These are phyloP conservation scores for Karstenula rhodostoma DNA, from an alignment of 2,329 filamentous ascomycete species.

Conservation along the genomic window DNA sequence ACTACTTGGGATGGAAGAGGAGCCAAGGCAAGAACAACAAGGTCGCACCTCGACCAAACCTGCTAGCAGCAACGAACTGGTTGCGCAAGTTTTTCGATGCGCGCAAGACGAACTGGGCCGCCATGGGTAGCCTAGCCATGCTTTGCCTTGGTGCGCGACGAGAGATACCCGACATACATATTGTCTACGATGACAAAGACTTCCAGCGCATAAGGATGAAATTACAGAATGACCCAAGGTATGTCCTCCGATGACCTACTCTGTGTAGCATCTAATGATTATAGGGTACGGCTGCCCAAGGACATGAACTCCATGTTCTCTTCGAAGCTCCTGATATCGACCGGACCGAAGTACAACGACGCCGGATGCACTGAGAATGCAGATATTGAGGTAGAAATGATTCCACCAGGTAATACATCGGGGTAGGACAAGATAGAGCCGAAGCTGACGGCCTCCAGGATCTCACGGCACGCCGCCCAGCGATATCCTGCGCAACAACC, in stretches of 20 bases:
- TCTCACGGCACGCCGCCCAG: constrained; percentile 37
- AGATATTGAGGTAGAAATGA: constrained; percentile 41
- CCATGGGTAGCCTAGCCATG: constrained; percentile 42
- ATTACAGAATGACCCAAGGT: constrained; percentile 39
- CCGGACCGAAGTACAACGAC: constrained; percentile 43
- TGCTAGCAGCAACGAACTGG: constrained; percentile 39
- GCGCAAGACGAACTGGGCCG: constrained; percentile 43
- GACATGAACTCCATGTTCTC: constrained; percentile 43
- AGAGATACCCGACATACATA: constrained; percentile 41
- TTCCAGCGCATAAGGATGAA: constrained; percentile 38
- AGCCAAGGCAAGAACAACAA: constrained; percentile 26
- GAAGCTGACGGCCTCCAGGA: constrained; percentile 28
- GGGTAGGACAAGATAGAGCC: not conserved
- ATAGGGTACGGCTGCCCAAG: constrained; percentile 36
- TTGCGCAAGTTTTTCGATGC: constrained; percentile 39
- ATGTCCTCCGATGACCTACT: constrained; percentile 6
- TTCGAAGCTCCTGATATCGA: constrained; percentile 40
- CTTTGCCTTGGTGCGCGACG: constrained; percentile 42
- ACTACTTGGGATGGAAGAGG: constrained; percentile 32
- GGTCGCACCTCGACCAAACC: constrained; percentile 35
- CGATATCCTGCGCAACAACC: constrained; percentile 33
- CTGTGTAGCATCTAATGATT: constrained; percentile 21
- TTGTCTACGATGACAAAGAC: constrained; percentile 45
- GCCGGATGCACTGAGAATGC: constrained; percentile 33
- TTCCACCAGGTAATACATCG: constrained; percentile 36